A percentile compares a stretch with the other conserved stretches of the same genome.
These are phyloP conservation scores for Chaetomiaceae sp. DNA, from an alignment of 2,329 filamentous ascomycete species.

Conservation along the genomic window DNA sequence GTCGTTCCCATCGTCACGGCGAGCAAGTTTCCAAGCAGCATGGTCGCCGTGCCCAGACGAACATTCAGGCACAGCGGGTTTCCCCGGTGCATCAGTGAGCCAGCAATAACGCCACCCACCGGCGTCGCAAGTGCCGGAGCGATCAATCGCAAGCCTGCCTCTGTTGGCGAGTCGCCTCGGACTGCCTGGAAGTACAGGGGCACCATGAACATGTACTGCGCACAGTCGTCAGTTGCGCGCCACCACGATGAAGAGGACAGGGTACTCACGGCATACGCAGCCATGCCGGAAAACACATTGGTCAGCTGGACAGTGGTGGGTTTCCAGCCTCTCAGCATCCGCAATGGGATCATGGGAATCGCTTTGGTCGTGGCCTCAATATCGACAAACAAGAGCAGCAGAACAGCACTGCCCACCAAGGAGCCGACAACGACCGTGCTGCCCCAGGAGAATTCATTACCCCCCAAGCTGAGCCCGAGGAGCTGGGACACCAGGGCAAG, in stretches of 20 bases:
- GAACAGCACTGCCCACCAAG: slow-evolving; percentile 36
- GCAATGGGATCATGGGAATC: slow-evolving; percentile 48
- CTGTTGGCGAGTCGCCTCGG: slow-evolving; percentile 55
- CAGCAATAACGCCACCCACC: slow-evolving; percentile 49
- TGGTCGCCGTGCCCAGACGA: slow-evolving; percentile 42
- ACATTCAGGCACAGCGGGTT: slow-evolving; percentile 38
- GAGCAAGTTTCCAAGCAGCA: slow-evolving; percentile 48
- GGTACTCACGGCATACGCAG: slow-evolving; percentile 52
- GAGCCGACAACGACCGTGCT: slow-evolving; percentile 42
- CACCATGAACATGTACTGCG: slow-evolving; percentile 59
- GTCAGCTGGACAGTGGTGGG: slow-evolving; percentile 50
- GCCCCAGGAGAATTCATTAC: slow-evolving; percentile 49
- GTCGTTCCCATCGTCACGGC: slow-evolving; percentile 43
- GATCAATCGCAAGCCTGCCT: slow-evolving; percentile 57
- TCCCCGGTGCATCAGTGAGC: slow-evolving; percentile 50
- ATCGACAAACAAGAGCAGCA: slow-evolving; percentile 40
- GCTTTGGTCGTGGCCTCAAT: slow-evolving; percentile 45
- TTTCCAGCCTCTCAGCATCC: slow-evolving; percentile 50
- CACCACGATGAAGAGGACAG: background rate
- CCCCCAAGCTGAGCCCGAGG: slow-evolving; percentile 48
- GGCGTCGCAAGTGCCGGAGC: slow-evolving; percentile 57
- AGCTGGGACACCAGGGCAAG: slow-evolving; percentile 52
- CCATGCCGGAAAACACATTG: slow-evolving; percentile 55
- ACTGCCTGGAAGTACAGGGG: slow-evolving; percentile 67
- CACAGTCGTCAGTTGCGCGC: background rate